Evolutionary conservation across 83 land plant genomes (phyloP).

Genomic region (Picea abies): DNA sequence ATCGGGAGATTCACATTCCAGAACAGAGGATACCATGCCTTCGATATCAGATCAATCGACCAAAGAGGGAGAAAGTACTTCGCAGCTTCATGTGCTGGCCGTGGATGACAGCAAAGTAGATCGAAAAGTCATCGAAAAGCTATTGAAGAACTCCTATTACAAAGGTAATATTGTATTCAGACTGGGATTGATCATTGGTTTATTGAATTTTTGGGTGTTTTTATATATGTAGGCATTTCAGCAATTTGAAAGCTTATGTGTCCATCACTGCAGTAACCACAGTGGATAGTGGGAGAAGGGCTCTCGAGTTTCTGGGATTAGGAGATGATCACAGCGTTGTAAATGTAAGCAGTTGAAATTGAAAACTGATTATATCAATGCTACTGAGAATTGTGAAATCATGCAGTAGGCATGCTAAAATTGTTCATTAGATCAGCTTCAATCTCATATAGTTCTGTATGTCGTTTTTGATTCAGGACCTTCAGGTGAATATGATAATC

Average conservation of each 20-base stretch:
- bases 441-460: too few relatives aligned
- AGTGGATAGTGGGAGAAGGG: too few relatives aligned
- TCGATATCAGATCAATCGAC: not conserved
- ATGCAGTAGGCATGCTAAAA: too few relatives aligned
- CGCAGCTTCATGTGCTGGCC: conserved; percentile 67
- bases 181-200: too few relatives aligned
- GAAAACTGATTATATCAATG: too few relatives aligned
- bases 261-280: conserved; percentile 53
- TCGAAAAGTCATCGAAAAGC: conserved; percentile 41
- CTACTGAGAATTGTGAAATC: too few relatives aligned
- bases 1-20: too few relatives aligned
- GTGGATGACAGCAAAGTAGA: conserved; percentile 68
- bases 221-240: not conserved
- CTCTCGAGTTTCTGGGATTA: too few relatives aligned
- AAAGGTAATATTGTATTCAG: not conserved
- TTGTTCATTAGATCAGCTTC: too few relatives aligned
- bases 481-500: too few relatives aligned
- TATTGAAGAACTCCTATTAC: not conserved
- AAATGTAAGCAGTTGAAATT: not conserved
- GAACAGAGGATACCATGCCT: too few relatives aligned
- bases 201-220: not conserved
- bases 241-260: not conserved
- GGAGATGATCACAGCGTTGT: conserved; percentile 10
- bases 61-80: not conserved
- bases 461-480: too few relatives aligned